Evolutionary conservation across 78 protist genomes (phyloP), one percentile per base, ranked within the genome.

Genomic region (Monosiga brevicollis): DNA sequence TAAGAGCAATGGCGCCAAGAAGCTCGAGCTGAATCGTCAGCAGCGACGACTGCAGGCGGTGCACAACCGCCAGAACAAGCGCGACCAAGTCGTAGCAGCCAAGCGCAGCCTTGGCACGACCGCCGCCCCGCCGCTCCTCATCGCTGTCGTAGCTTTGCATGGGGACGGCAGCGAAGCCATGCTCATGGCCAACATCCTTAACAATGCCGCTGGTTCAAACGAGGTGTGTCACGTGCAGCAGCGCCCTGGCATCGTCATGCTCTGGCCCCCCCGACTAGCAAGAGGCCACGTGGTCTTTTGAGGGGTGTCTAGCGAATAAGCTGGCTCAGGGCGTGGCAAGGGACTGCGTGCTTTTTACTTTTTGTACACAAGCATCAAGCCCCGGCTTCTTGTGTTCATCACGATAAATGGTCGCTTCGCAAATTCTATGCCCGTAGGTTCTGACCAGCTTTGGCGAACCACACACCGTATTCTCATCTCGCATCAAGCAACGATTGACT

Each of bases 101-200:
- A 43, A 73, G 34, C 78, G 80, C 6, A 1, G 55, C 41, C 25
- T 74, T 36, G 86, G 86, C 41, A 77, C 76, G 2, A 34, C 11
- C 40, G 22, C 24, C 40, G 86, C 78, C 25, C 62, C 86, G 15
- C 78, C 86, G 9, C 80, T 38, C 41, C 23, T 83, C 3, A 23
- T 83, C 62, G 73, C 36, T 25, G 38, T 82, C 11, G 54, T 82
- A 25, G 43, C 73, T 11, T 11, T 29, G 81, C 32, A 35, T 20
- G 81, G 35, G 35, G 81, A 36, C 81, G 24, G 25, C 81, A 11
- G 20, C 49, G n/a, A 9, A 39, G n/a, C 40, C 81, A 32, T 39
- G 42, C 0, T 35, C 54, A 24, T 42, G 35, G 0, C 25, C 20
- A 23, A 78, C 35, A 9, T 35, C 49, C 35, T 78, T 49, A 15